phyloP scores from a whole-genome alignment of 345 rosid species.

The Eutrema heterophyllum region DNA sequence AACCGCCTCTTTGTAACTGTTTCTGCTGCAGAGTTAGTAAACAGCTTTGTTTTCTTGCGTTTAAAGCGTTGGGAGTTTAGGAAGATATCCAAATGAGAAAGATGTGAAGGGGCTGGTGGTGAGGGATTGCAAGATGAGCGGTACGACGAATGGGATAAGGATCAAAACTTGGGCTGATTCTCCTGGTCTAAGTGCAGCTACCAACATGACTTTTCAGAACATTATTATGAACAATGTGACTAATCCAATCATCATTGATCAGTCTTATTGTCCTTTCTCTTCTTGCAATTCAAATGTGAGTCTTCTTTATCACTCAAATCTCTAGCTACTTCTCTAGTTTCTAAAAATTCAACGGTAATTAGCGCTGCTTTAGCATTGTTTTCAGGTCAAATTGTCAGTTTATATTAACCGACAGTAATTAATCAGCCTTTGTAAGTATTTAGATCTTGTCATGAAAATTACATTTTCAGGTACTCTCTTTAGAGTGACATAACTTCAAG shows the following conservation, averaged over 20 bases:
- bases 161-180: constrained; percentile 68
- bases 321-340: not conserved
- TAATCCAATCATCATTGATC: constrained; percentile 58
- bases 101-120: constrained; percentile 48
- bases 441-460: not conserved
- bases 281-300: constrained; percentile 44
- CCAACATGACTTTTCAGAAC: constrained; percentile 54
- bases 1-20: not conserved
- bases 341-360: not conserved
- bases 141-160: constrained; percentile 49
- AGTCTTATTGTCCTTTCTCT: constrained; percentile 48
- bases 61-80: constrained; percentile 54
- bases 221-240: constrained; percentile 45
- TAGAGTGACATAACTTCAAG: not conserved
- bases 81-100: constrained; percentile 45
- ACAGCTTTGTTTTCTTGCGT: not conserved
- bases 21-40: not conserved
- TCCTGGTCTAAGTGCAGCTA: constrained; percentile 47
- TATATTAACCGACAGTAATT: not conserved
- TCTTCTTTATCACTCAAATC: not conserved
- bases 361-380: not conserved
- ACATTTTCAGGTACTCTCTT: not conserved
- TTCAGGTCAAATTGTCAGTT: not conserved
- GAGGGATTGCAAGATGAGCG: constrained; percentile 42
- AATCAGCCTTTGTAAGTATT: not conserved